Evolutionary conservation across 1,284 basidiomycete species (phyloP).

Genomic region (Ganoderma boninense): DNA sequence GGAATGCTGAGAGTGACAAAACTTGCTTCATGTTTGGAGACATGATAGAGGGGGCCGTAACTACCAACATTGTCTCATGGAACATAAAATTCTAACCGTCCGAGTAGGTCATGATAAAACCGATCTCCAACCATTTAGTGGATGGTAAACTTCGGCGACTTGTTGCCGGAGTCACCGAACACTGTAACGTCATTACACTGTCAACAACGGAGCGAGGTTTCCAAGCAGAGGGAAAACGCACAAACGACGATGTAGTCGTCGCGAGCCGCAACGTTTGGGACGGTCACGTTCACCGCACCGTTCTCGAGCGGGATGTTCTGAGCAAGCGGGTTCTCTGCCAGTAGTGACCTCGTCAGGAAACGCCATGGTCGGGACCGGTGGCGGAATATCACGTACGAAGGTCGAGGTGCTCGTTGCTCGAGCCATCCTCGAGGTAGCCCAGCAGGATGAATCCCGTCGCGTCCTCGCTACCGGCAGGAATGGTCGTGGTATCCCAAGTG

Average conservation of each 20-base stretch:
- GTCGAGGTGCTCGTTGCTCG: slow-evolving; percentile 49
- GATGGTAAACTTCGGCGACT: slow-evolving; percentile 44
- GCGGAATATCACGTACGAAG: slow-evolving; percentile 40
- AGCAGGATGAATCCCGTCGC: slow-evolving; percentile 45
- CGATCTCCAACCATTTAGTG: background rate
- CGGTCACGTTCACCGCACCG: slow-evolving; percentile 43
- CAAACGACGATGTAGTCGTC: slow-evolving; percentile 49
- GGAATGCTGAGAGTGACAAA: no score
- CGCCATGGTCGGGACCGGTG: background rate
- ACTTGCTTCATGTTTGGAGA: background rate
- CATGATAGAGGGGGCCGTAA: background rate
- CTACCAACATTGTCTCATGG: background rate
- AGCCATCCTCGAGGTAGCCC: slow-evolving; percentile 40
- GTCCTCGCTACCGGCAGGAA: slow-evolving; percentile 42
- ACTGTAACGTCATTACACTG: slow-evolving; percentile 32
- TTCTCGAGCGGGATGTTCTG: slow-evolving; percentile 42
- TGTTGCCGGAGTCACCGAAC: slow-evolving; percentile 47
- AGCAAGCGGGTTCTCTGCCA: slow-evolving; percentile 48
- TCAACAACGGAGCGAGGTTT: background rate
- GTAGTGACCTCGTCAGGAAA: slow-evolving; percentile 19
- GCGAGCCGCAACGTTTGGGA: slow-evolving; percentile 42
- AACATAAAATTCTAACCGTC: no score
- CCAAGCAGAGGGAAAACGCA: slow-evolving; percentile 36
- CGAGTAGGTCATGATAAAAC: background rate
- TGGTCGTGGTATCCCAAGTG: slow-evolving; percentile 47